phyloP scores from a whole-genome alignment of 257 asterid genomes.

The Schizonepeta tenuifolia region DNA sequence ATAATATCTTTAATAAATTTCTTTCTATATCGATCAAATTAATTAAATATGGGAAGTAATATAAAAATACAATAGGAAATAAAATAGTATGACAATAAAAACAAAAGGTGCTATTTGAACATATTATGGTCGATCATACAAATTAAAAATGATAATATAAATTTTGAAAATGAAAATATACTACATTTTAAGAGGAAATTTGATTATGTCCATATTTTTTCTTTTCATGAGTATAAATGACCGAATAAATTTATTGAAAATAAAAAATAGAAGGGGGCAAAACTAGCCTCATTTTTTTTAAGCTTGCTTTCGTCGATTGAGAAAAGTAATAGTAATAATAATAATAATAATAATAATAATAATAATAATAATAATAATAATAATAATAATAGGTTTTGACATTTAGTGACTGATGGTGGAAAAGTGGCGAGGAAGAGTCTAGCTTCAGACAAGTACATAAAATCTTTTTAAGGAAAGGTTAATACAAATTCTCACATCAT shows the following conservation, averaged over 20 bases:
- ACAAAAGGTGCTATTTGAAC: too few species aligned
- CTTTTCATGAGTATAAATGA: too few species aligned
- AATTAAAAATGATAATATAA: too few species aligned
- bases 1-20: neutral
- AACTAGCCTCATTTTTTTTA: slow-evolving; percentile 13
- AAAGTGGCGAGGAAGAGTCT: slow-evolving; percentile 46
- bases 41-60: neutral
- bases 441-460: slow-evolving; percentile 45
- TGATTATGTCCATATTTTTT: too few species aligned
- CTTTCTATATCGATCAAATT: neutral
- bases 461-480: slow-evolving; percentile 35
- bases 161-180: too few species aligned
- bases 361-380: slow-evolving; percentile 43
- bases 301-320: slow-evolving; percentile 42
- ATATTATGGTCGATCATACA: too few species aligned
- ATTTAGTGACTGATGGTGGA: slow-evolving; percentile 46
- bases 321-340: slow-evolving; percentile 39
- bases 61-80: neutral
- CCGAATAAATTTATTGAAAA: too few species aligned
- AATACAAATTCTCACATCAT: slow-evolving; percentile 35
- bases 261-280: neutral
- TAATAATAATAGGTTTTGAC: slow-evolving; percentile 49
- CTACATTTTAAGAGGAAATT: too few species aligned
- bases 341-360: slow-evolving; percentile 44
- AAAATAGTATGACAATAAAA: neutral